Percentiles rank a stretch among this genome's conserved stretches.
These are phyloP conservation scores for Sarocladium brachiariae DNA, from an alignment of 2,329 filamentous ascomycete genomes.

Conservation along the genomic window DNA sequence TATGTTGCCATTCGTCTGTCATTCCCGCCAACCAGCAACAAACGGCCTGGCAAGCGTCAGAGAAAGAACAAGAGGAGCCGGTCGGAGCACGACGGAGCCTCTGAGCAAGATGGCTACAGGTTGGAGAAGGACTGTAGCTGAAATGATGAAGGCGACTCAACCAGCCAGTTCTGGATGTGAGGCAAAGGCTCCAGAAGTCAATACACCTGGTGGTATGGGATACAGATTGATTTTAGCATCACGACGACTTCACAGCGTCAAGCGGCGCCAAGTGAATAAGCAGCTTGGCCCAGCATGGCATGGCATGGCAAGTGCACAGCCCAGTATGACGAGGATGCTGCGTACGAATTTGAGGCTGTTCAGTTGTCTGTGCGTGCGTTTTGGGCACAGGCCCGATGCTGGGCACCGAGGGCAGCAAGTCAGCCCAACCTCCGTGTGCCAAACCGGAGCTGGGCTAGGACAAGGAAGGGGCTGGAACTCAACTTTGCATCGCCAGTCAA, in stretches of 20 bases:
- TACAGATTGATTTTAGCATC: too few species aligned
- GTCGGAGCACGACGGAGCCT: too few species aligned
- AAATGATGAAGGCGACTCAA: too few species aligned
- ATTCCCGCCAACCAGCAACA: conserved; percentile 9
- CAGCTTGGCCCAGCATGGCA: too few species aligned
- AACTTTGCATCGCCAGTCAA: too few species aligned
- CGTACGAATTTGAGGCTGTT: neutral
- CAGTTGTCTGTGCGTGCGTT: neutral
- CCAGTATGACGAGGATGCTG: neutral
- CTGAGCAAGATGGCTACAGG: too few species aligned
- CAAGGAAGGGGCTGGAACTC: neutral
- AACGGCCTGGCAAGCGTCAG: neutral
- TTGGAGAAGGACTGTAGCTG: too few species aligned
- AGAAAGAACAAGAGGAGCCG: too few species aligned
- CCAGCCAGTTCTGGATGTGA: too few species aligned
- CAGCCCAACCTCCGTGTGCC: neutral
- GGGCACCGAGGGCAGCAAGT: neutral
- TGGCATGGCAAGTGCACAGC: neutral
- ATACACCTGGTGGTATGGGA: too few species aligned
- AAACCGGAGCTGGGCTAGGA: neutral
- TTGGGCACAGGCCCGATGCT: neutral
- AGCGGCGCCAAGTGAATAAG: neutral
- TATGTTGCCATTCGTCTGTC: too few species aligned
- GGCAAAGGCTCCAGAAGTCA: too few species aligned
- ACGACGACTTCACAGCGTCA: neutral